Conservation (phyloP, 768 basidiomycete species). For the Pholiota molesta region DNA sequence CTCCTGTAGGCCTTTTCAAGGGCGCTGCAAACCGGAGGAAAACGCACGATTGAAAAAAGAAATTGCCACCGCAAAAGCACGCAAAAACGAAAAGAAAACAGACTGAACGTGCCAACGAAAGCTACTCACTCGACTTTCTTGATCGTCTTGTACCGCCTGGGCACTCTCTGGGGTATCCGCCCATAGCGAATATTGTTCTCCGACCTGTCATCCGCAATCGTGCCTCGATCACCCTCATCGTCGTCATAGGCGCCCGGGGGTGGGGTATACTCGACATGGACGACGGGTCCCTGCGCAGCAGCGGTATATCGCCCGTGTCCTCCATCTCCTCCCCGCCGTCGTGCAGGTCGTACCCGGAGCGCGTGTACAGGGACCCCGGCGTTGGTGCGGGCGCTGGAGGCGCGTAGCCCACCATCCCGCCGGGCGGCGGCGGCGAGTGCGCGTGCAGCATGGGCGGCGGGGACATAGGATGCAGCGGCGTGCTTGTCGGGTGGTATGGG, state of each 20-base stretch:
- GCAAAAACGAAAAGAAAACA: no score
- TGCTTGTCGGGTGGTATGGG: slow-evolving; percentile 16
- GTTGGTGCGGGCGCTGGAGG: slow-evolving; percentile 15
- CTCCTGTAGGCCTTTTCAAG: no score
- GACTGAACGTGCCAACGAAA: no score
- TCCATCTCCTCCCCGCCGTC: slow-evolving; percentile 42
- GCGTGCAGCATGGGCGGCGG: slow-evolving; percentile 18
- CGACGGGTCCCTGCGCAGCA: slow-evolving; percentile 53
- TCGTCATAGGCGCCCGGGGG: slow-evolving; percentile 51
- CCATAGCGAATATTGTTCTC: slow-evolving; percentile 82
- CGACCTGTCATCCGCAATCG: slow-evolving; percentile 21
- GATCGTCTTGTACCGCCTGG: slow-evolving; percentile 87
- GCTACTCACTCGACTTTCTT: slow-evolving; percentile 80
- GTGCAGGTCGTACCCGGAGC: slow-evolving; percentile 41
- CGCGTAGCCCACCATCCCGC: neutral
- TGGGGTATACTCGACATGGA: slow-evolving; percentile 27
- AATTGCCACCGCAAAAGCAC: no score
- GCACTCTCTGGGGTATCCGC: slow-evolving; percentile 49
- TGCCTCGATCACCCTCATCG: slow-evolving; percentile 33
- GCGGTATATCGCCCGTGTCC: slow-evolving; percentile 70
- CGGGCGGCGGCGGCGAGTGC: neutral
- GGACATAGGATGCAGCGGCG: slow-evolving; percentile 21
- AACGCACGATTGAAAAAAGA: no score
- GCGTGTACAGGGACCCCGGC: slow-evolving; percentile 14
- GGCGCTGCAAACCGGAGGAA: no score